phyloP scores from a whole-genome alignment of 2,329 filamentous ascomycete genomes.

The Fusarium miscanthi region DNA sequence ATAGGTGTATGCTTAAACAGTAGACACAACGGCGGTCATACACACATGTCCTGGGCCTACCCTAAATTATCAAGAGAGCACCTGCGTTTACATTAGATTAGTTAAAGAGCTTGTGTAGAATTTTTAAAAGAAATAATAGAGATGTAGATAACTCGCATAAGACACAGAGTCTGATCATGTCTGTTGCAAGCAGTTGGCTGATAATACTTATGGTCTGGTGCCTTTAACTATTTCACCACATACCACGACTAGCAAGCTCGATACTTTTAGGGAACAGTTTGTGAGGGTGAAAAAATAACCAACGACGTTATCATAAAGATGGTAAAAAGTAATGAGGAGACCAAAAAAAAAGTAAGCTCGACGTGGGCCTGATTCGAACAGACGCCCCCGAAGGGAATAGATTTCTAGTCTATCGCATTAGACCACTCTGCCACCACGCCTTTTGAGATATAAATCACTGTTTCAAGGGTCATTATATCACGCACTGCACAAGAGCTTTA shows the following conservation, averaged over 20 bases:
- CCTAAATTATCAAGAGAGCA: background rate
- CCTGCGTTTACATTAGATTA: too few relatives aligned
- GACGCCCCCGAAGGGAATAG: constrained; percentile 33
- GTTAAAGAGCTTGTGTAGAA: too few relatives aligned
- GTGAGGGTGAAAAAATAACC: too few relatives aligned
- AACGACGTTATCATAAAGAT: too few relatives aligned
- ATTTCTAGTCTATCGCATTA: constrained; percentile 36
- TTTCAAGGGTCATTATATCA: rapidly evolving
- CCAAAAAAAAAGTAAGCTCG: background rate
- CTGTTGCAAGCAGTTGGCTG: too few relatives aligned
- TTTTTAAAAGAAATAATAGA: rapidly evolving
- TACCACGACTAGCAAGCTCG: too few relatives aligned
- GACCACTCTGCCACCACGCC: constrained; percentile 33
- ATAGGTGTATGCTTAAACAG: background rate
- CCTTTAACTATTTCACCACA: too few relatives aligned
- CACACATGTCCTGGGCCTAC: background rate
- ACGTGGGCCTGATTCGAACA: constrained; percentile 33
- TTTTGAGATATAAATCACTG: background rate
- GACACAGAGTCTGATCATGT: too few relatives aligned
- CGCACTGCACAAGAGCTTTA: rapidly evolving
- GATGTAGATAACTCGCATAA: too few relatives aligned
- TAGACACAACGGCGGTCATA: background rate
- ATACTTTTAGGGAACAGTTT: too few relatives aligned
- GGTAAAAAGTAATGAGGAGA: too few relatives aligned
- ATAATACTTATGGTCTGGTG: too few relatives aligned